Evolutionary conservation across 2,329 filamentous ascomycete species (phyloP).

Genomic region (Neurospora crassa): DNA sequence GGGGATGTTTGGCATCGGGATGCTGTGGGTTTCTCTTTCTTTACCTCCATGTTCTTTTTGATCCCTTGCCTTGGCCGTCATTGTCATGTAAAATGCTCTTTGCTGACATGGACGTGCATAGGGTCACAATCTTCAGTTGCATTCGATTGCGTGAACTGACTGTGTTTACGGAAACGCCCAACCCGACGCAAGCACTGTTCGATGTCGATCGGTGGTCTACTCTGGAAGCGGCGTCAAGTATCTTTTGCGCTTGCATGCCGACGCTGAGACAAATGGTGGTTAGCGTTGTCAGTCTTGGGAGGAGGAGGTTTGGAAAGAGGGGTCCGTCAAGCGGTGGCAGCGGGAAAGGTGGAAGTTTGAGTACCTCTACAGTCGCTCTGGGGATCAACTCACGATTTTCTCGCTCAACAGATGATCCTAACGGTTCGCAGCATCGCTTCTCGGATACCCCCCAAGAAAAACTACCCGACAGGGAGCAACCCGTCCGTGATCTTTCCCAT

Average conservation of each 20-base stretch:
- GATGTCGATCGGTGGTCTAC: constrained; percentile 24
- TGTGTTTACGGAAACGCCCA: constrained; percentile 20
- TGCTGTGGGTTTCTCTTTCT: constrained; percentile 20
- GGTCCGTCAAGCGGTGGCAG: no score
- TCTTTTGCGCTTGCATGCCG: constrained; percentile 27
- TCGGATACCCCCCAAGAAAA: not conserved
- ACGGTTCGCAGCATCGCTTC: not conserved
- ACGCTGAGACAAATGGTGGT: constrained; percentile 21
- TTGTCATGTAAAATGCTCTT: not conserved
- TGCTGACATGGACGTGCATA: constrained; percentile 1
- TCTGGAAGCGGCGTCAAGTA: constrained; percentile 25
- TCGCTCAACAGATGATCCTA: not conserved
- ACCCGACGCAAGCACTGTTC: constrained; percentile 23
- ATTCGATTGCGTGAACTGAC: constrained; percentile 24
- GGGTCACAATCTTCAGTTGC: constrained; percentile 25
- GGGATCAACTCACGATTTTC: not conserved
- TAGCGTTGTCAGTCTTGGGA: constrained; percentile 5
- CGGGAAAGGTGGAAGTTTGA: not conserved
- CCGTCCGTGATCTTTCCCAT: not conserved
- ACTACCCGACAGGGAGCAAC: not conserved
- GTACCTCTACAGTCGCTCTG: not conserved
- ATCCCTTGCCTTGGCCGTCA: not conserved
- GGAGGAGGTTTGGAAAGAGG: not conserved
- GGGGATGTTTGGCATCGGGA: constrained; percentile 38
- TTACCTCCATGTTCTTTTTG: not conserved